Evolutionary conservation across 2,329 filamentous ascomycete species (phyloP).

Genomic region (Fusarium floridanum): DNA sequence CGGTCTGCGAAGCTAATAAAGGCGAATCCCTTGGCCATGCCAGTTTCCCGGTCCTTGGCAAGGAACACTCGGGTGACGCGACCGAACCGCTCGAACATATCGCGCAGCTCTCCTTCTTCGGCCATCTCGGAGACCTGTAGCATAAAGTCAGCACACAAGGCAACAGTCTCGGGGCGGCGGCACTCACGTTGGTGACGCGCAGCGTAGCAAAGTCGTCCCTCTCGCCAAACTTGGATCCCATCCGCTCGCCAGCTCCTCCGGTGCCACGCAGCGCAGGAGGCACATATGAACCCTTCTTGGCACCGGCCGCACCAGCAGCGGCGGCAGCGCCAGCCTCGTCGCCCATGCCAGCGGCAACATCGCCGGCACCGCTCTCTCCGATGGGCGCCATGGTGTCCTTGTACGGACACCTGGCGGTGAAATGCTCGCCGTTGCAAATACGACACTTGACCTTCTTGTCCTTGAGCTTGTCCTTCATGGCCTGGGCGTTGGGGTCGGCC

Average conservation of each 20-base stretch:
- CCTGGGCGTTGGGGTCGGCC: conserved; percentile 78
- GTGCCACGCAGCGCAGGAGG: conserved; percentile 90
- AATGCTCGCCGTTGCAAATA: conserved; percentile 99
- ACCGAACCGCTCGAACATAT: conserved; percentile 98
- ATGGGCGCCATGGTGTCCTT: conserved; percentile 99
- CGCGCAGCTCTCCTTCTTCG: conserved; percentile 93
- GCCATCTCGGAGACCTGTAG: conserved; percentile 92
- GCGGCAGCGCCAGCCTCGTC: conserved; percentile 63
- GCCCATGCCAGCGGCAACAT: conserved; percentile 67
- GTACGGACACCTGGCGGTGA: conserved; percentile 98
- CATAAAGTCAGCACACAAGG: conserved; percentile 43
- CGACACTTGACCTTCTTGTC: conserved; percentile 99
- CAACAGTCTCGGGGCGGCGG: background rate
- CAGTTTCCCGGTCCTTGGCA: conserved; percentile 97
- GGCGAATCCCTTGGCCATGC: conserved; percentile 96
- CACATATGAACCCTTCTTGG: conserved; percentile 87
- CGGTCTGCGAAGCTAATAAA: conserved; percentile 98
- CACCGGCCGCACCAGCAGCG: conserved; percentile 49
- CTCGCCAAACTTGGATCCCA: conserved; percentile 90
- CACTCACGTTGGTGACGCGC: conserved; percentile 94
- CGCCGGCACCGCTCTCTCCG: conserved; percentile 68
- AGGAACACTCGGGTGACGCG: conserved; percentile 97
- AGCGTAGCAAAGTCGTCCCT: conserved; percentile 96
- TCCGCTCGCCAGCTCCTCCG: conserved; percentile 79
- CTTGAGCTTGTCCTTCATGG: conserved; percentile 86